Evolutionary conservation across 805 yeast species (phyloP).

Genomic region (Candida jianshihensis): DNA sequence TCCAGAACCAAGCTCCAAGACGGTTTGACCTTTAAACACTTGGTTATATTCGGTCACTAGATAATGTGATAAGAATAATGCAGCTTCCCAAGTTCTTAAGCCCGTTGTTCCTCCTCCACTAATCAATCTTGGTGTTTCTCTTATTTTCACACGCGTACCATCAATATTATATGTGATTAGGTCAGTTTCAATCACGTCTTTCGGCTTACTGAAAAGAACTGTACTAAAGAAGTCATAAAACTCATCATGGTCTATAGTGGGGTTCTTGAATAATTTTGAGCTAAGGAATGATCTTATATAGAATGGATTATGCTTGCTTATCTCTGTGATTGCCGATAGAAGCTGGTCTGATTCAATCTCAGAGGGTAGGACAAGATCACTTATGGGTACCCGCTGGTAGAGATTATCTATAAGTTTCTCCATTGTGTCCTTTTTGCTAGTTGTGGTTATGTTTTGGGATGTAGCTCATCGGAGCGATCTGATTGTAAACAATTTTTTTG

Average conservation of each 20-base stretch:
- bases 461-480: no score
- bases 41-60: constrained; percentile 22
- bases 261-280: constrained; percentile 31
- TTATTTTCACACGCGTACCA: constrained; percentile 27
- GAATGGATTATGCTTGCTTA: constrained; percentile 36
- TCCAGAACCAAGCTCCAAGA: constrained; percentile 83
- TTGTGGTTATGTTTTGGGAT: no score
- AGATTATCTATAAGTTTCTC: constrained; percentile 11
- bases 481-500: no score
- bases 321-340: constrained; percentile 12
- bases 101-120: constrained; percentile 86
- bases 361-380: constrained; percentile 6
- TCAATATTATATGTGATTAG: constrained; percentile 25
- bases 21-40: constrained; percentile 18
- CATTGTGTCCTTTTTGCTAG: no score
- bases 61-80: constrained; percentile 55
- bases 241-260: constrained; percentile 33
- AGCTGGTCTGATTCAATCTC: constrained; percentile 13
- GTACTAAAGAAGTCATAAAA: constrained; percentile 26
- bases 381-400: constrained; percentile 18
- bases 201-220: constrained; percentile 20
- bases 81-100: constrained; percentile 90
- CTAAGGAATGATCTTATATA: constrained; percentile 41
- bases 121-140: constrained; percentile 57
- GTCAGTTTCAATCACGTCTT: constrained; percentile 23